Evolutionary conservation across 805 yeast species (phyloP).

Genomic region (Helenozyma baotianmanensis): DNA sequence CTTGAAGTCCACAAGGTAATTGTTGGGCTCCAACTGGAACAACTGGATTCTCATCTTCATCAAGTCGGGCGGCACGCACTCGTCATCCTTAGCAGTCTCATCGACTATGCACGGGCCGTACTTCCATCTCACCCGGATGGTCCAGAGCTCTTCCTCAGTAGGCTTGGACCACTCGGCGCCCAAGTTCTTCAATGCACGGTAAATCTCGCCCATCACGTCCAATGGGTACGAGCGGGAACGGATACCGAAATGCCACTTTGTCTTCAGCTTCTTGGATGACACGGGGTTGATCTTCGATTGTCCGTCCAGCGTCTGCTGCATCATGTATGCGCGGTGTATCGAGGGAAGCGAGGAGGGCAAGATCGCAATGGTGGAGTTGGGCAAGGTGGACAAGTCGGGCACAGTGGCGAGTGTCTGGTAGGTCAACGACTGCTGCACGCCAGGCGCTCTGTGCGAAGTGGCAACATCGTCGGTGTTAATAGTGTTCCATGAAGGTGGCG

Average conservation of each 20-base stretch:
- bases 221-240: conserved; percentile 93
- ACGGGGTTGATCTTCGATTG: conserved; percentile 44
- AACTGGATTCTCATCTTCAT: conserved; percentile 97
- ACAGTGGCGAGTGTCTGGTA: conserved; percentile 46
- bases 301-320: conserved; percentile 37
- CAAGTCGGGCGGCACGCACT: conserved; percentile 56
- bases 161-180: conserved; percentile 99
- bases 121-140: conserved; percentile 91
- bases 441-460: conserved; percentile 33
- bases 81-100: conserved; percentile 17
- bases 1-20: conserved; percentile 93
- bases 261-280: conserved; percentile 78
- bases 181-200: conserved; percentile 84
- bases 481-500: conserved; percentile 46
- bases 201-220: conserved; percentile 98
- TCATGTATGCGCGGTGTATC: conserved; percentile 90
- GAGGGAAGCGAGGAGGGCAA: conserved; percentile 92
- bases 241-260: conserved; percentile 98
- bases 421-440: conserved; percentile 42
- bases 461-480: conserved; percentile 11
- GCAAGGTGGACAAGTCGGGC: conserved; percentile 47
- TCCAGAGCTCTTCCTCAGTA: conserved; percentile 92
- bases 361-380: conserved; percentile 82
- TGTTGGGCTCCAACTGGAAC: conserved; percentile 93
- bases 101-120: conserved; percentile 37